Base-by-base conservation (phyloP, 2,329 filamentous ascomycete species). In the Fusarium praegraminearum region DNA sequence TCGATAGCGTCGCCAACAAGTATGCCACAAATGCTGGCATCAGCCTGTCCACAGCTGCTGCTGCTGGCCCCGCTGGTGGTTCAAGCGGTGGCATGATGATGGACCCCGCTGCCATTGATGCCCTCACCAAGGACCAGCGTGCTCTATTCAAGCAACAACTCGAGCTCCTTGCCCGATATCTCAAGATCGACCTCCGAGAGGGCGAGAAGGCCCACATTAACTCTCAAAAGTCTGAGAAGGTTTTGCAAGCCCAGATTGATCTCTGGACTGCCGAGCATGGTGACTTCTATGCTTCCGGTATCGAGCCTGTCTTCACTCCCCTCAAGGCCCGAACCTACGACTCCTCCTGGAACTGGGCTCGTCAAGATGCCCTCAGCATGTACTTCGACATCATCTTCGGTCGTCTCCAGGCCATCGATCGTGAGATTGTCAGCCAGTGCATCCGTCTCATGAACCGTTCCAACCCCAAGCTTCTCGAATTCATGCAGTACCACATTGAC, bases 401-500 rank as follows among this genome's bases (percentile, higher is more conserved):
- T 62, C 90, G 96, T 65, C 89, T 99, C 56, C 90, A 96, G 84
- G 93, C 91, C 51, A 92, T 99, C 41, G 96, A 99, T 77, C 93
- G 96, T 69, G 96, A 99, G 81, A 99, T 98, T 75, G 96, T 99
- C 78, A 98, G 94, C 82, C 94, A 94, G 80, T 99, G 96, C 83
- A 98, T 99, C 77, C 92, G 93, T 73, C 96, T 99, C 82, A 99
- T 99, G 96, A 99, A 98, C 85, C 92, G 96, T 68, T 97, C 96
- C 35, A 99, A 98, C 79, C 96, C 96, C 4, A 91, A 93, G 36
- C 89, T 99, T 2, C 88, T 99, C 62, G 95, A 99, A 74, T 99
- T 98, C 82, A 99, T 99, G 96, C 96, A 99, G 79, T 98, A 99
- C 76, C 96, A 99, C 83, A 99, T 99, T 77, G 96, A 99, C 77